Evolutionary conservation across 805 yeast species (phyloP).

Genomic region (Zygoascus flipseniorum): DNA sequence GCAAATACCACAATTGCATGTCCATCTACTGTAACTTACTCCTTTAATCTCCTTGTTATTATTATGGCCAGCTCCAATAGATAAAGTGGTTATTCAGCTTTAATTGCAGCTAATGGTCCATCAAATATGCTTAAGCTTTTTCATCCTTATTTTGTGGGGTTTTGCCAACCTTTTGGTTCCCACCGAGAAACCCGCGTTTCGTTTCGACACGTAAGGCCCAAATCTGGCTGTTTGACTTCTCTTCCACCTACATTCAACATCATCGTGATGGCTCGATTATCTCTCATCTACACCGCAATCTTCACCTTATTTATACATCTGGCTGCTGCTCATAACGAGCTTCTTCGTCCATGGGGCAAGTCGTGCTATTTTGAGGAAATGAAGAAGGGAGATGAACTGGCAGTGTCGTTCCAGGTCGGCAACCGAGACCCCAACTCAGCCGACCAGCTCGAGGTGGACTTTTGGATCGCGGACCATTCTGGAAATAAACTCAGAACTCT

Average conservation of each 20-base stretch:
- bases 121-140: too few relatives aligned
- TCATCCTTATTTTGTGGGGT: too few relatives aligned
- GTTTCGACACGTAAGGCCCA: background rate
- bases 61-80: too few relatives aligned
- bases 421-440: slow-evolving; percentile 51
- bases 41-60: too few relatives aligned
- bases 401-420: slow-evolving; percentile 88
- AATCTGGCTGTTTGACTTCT: background rate
- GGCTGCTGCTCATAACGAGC: slow-evolving; percentile 63
- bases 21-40: too few relatives aligned
- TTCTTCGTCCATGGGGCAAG: slow-evolving; percentile 74
- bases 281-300: background rate
- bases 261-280: background rate
- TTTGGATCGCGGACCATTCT: slow-evolving; percentile 45
- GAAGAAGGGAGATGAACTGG: slow-evolving; percentile 75
- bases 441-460: slow-evolving; percentile 43
- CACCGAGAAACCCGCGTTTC: background rate
- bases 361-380: slow-evolving; percentile 83
- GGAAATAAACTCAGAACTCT: slow-evolving; percentile 43
- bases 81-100: too few relatives aligned
- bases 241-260: background rate
- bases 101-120: too few relatives aligned
- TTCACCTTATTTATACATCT: slow-evolving; percentile 1
- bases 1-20: too few relatives aligned
- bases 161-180: too few relatives aligned